Evolutionary conservation across 495 filamentous ascomycete genomes (phyloP).

Genomic region (Aspergillus hancockii): DNA sequence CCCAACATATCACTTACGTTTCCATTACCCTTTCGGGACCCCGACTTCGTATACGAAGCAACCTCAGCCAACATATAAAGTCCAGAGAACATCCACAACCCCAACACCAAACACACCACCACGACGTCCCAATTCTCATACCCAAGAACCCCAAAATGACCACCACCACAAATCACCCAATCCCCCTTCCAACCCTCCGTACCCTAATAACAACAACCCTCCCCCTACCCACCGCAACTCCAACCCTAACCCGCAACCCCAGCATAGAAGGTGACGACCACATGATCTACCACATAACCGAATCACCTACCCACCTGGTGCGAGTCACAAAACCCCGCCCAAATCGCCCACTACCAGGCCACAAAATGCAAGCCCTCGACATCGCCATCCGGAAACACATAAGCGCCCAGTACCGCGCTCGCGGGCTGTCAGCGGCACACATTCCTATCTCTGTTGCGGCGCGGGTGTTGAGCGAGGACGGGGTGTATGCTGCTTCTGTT

Average conservation of each 20-base stretch:
- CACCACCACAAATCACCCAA: not conserved
- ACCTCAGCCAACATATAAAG: not conserved
- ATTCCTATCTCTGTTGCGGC: not conserved
- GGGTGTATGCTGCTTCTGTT: not conserved
- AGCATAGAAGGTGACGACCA: not conserved
- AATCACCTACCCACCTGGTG: not conserved
- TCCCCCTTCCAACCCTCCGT: not conserved
- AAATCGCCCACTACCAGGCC: not conserved
- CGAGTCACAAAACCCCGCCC: not conserved
- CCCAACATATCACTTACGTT: not conserved
- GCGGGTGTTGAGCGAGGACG: not conserved
- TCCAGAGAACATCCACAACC: not conserved
- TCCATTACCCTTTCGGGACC: slow-evolving; percentile 2
- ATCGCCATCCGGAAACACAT: not conserved
- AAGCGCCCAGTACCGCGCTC: not conserved
- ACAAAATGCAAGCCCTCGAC: not conserved
- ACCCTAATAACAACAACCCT: not conserved
- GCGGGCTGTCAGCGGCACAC: not conserved
- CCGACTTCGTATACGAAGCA: not conserved
- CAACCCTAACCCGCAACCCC: not conserved
- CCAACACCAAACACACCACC: not conserved
- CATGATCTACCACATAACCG: not conserved
- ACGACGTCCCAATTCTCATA: not conserved
- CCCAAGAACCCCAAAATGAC: not conserved
- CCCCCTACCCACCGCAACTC: not conserved